Evolutionary conservation across 306 rosid genomes (phyloP), one percentile per base, ranked within the genome.

Genomic region (Glycine soja): DNA sequence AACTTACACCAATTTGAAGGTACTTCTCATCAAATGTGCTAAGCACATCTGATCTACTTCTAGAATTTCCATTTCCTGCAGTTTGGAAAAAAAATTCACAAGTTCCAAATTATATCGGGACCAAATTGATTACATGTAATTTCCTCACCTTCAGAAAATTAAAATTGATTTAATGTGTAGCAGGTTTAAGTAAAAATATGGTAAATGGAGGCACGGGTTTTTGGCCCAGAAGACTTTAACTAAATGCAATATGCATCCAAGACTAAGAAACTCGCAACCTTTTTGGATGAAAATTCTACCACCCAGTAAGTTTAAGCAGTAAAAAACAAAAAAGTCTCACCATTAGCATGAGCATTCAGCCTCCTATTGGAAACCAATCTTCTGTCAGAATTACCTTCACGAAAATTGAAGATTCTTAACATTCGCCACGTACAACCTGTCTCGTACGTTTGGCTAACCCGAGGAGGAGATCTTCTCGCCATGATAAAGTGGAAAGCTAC

Each of bases 391-490:
- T 52, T 87, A 40, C 78, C 84, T 77, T 89, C 85, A 12, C 87
- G 75, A 56, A 88, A 88, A 57, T 82, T 86, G 3, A 92, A 89
- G 74, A 92, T 85, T 80, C 89, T 77, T 34, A 89, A 86, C 66
- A 86, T 84, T 81, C 87, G 80, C 89, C 84, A 89, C 34, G 87
- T 72, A 50, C 97, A 92, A 7, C 87, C 90, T 30, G 88, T 80
- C 13, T 90, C 84, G 51, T 74, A 74, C 61, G 69, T 89, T 82
- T 87, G 88, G 85, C 77, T 80, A 46, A 86, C 86, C 70, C 72
- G 40, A 32, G 87, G 87, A 61, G 89, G 88, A 61, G 93, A 81
- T 83, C 85, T 80, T 83, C 88, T 86, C 61, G 90, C 87, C 97
- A 90, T 89, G 76, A 74, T 51, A 12, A 18, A 65, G 76, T 42